Conservation (phyloP, 805 yeast species). For the Nakazawaea pomicola region DNA sequence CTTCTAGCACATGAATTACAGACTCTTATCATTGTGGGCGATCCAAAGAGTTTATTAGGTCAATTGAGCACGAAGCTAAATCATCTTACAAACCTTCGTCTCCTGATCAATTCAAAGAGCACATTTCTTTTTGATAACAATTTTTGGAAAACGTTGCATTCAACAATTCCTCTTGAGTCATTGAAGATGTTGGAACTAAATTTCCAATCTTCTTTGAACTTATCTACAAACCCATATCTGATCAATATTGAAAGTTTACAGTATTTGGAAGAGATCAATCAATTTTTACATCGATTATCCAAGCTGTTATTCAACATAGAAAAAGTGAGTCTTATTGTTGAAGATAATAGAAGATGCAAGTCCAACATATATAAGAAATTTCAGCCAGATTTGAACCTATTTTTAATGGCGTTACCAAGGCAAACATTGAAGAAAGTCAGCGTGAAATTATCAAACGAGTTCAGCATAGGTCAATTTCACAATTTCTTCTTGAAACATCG, state of each 20-base stretch:
- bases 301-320: background rate
- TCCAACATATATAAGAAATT: constrained; percentile 1
- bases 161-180: background rate
- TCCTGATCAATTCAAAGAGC: background rate
- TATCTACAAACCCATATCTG: constrained; percentile 7
- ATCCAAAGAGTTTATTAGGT: background rate
- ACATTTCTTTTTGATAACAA: background rate
- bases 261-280: constrained; percentile 1
- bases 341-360: background rate
- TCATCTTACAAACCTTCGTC: background rate
- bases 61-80: background rate
- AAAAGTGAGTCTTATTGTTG: background rate
- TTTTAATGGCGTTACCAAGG: background rate
- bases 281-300: background rate
- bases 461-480: constrained; percentile 5
- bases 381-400: constrained; percentile 6
- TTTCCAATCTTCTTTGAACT: constrained; percentile 2
- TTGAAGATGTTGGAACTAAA: background rate
- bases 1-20: background rate
- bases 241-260: background rate
- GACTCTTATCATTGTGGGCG: background rate
- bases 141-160: background rate
- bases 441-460: constrained; percentile 6
- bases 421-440: background rate
- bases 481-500: background rate